Percentiles rank a stretch among this genome's conserved stretches.
These are phyloP conservation scores for Closterium sp. DNA, from an alignment of 139 green algal genomes.

Conservation along the genomic window DNA sequence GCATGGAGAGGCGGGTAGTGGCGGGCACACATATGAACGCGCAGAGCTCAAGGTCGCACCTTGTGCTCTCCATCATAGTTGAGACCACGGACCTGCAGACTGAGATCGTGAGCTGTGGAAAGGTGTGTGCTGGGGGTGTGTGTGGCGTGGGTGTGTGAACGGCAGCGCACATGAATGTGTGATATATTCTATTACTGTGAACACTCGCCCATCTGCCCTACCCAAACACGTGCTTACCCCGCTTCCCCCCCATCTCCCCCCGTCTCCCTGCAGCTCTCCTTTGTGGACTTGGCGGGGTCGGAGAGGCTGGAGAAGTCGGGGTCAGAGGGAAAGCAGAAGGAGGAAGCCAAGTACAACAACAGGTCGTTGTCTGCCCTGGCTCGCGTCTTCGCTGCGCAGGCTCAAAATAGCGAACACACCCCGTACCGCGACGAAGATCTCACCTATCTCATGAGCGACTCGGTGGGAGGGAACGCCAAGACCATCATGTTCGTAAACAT, in stretches of 20 bases:
- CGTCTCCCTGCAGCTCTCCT: conserved; percentile 37
- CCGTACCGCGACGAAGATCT: conserved; percentile 98
- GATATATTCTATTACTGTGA: no score
- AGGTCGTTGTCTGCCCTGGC: conserved; percentile 92
- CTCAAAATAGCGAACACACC: conserved; percentile 78
- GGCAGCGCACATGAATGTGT: neutral
- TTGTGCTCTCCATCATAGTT: conserved; percentile 91
- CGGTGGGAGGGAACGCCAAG: conserved; percentile 67
- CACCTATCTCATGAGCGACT: conserved; percentile 96
- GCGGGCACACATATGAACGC: conserved; percentile 60
- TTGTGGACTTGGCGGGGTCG: conserved; percentile 82
- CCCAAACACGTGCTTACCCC: no score
- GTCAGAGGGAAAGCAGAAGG: conserved; percentile 65
- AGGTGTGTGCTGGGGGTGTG: conserved; percentile 25
- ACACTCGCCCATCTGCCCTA: no score
- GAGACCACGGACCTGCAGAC: conserved; percentile 94
- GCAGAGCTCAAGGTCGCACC: conserved; percentile 71
- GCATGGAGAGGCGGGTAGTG: conserved; percentile 42
- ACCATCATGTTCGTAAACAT: conserved; percentile 75
- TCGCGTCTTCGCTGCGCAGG: conserved; percentile 93
- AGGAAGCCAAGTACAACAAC: conserved; percentile 92
- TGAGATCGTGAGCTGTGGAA: conserved; percentile 70
- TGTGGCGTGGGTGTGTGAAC: neutral
- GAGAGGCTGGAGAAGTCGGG: conserved; percentile 92
- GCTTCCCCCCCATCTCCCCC: no score